Evolutionary conservation across 106 monocot species (phyloP), one percentile per base, ranked within the genome.

Genomic region (Platanthera guangdongensis): DNA sequence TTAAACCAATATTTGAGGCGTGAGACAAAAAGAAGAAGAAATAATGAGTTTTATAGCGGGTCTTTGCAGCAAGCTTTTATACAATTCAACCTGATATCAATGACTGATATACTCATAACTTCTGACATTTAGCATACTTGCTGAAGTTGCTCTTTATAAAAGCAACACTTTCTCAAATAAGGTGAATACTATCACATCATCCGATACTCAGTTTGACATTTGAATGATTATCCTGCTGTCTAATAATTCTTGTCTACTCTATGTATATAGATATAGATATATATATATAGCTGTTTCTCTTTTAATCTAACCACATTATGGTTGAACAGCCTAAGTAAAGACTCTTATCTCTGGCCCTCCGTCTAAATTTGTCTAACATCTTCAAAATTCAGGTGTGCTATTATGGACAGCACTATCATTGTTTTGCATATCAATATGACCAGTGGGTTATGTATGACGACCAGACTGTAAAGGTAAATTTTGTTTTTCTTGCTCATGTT

Each of bases 381-480:
- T 76, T 19, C 6, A 62, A 50, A 71, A 59, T 80, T 32, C 82
- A 94, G 94, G 90, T 94, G 71, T 94, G 94, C 83, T 94, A 90
- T 75, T 94, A 94, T 81, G 94, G 94, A 22, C 94, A 94, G 69
- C 94, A 94, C 72, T 94, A 94, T 80, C 90, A 90, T 72, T 94
- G 94, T 74, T 94, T 94, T 83, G 90, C 94, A 47, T 90, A 85
- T 75, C 82, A 88, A 80, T 68, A 75, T 80, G 81, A 78, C 69
- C 75, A 75, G 60, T 94, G 94, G 94, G 85, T 94, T 63, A 88
- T 91, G 86, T 94, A 90, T 80, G 94, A 94, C 78, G 94, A 94
- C 78, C 88, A 87, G 75, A 90, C 81, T 39, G 94, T 94, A 4
- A 94, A 88, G 90, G 94, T 94, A 84, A 39, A 83, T 62, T 10